Conservation (phyloP, 306 rosid species). For the Corylus heterophylla region DNA sequence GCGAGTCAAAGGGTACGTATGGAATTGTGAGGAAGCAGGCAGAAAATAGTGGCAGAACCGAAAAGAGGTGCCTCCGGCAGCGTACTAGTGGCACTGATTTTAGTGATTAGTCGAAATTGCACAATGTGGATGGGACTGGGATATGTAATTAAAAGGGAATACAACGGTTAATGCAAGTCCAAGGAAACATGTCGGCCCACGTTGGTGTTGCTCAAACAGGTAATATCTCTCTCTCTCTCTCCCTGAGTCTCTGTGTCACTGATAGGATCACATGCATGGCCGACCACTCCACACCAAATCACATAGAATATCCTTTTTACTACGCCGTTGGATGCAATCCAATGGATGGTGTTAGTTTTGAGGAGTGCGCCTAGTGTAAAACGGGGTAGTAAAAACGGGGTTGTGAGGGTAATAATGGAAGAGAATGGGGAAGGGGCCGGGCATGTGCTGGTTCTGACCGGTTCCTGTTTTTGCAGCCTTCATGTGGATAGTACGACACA, state of each 20-base stretch:
- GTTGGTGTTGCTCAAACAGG: too few relatives aligned
- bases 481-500: conserved; percentile 34
- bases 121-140: not conserved
- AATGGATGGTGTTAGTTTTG: too few relatives aligned
- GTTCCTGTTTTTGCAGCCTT: conserved; percentile 32
- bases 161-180: not conserved
- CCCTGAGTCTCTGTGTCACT: too few relatives aligned
- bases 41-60: not conserved
- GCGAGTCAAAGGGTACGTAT: not conserved
- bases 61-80: not conserved
- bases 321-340: not conserved
- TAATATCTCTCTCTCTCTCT: too few relatives aligned
- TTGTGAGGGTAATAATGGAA: conserved; percentile 8
- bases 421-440: conserved; percentile 2
- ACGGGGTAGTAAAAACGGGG: not conserved
- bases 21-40: not conserved
- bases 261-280: not conserved
- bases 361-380: too few relatives aligned
- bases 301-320: not conserved
- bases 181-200: not conserved
- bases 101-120: not conserved
- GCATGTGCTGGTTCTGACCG: conserved; percentile 38
- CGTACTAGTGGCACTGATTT: not conserved
- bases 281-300: not conserved
- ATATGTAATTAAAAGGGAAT: not conserved